Base-by-base conservation (phyloP, 73 alveolate species). In the Blepharisma japonicum region DNA sequence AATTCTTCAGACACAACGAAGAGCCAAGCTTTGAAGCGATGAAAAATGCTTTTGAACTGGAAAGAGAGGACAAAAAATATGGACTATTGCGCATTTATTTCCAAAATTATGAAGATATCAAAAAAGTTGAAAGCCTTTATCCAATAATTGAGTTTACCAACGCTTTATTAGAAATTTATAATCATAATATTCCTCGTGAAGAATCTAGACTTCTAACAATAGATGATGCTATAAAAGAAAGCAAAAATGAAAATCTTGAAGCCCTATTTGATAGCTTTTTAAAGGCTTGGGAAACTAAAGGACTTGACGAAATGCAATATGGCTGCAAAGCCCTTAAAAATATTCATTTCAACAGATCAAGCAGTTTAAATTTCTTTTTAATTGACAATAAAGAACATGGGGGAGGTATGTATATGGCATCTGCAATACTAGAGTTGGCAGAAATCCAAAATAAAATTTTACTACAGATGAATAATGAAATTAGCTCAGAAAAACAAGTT, bases 341-440 rank as follows among this genome's bases (percentile, higher is more conserved):
- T 14, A 25, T 45, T 7, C n/a, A 0, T 18, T 39, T 45, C 11
- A 39, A n/a, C 3, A n/a, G 45, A 25, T 11, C 11, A 14, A 14
- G 46, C 23, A 14, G 42, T 70, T 47, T 70, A n/a, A 45, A 7
- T 70, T 70, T n/a, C 21, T 47, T 70, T n/a, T 70, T 70, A 6
- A 45, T 70, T 1, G 80, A 70, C 61, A 70, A 70, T 70, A 70
- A 70, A 70, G 80, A 70, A 5, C 14, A 11, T n/a, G 76, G 61
- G 2, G 80, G 80, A 39, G 80, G 80, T 2, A 45, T 70, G 80
- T 45, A 70, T 70, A 45, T 70, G 66, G 80, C 80, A 14, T 72
- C 68, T 1, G 80, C 42, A n/a, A 45, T 70, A 2, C 11, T 45
- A 11, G 11, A 39, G 11, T 45, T 70, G 27, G 23, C 80, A 2